A percentile compares a stretch with the other conserved stretches of the same genome.
Conservation (phyloP, 2,329 filamentous ascomycete genomes). For the Penicillium occitanis region DNA sequence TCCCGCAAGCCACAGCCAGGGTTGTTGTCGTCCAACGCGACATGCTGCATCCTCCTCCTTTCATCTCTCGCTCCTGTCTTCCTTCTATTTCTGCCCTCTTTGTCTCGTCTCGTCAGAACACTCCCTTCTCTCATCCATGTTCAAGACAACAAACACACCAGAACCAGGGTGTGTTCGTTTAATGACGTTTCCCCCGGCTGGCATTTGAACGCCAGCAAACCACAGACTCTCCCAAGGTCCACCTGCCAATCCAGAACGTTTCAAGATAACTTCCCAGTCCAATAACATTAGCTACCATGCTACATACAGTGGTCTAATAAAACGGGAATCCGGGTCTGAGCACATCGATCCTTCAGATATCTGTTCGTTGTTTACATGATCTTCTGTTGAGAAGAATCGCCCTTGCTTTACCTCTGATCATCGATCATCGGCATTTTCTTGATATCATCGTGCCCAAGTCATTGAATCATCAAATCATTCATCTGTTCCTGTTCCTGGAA, state of each 20-base stretch:
- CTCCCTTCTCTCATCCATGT: not conserved
- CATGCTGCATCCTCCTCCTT: not conserved
- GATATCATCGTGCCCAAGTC: not conserved
- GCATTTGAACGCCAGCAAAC: constrained; percentile 16
- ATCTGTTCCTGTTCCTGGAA: constrained; percentile 2
- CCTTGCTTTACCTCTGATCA: constrained; percentile 8
- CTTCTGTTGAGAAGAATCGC: not conserved
- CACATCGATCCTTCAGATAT: not conserved
- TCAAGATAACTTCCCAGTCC: not conserved
- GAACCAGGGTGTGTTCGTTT: constrained; percentile 12
- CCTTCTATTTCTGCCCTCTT: not conserved
- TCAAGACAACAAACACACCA: not conserved
- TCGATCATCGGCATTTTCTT: constrained; percentile 11
- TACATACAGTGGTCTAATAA: not conserved
- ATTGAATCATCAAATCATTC: not conserved
- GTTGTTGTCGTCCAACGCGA: constrained; percentile 2
- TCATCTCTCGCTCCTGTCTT: not conserved
- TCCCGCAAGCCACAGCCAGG: constrained; percentile 4
- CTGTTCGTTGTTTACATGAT: not conserved
- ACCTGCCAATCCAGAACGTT: constrained; percentile 14
- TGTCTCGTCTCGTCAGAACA: constrained; percentile 1
- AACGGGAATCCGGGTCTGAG: not conserved
- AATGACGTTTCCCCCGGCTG: constrained; percentile 15
- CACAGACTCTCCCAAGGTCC: not conserved
- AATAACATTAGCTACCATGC: constrained; percentile 4